Evolutionary conservation across 345 rosid genomes (phyloP).

Genomic region (Aethionema arabicum): DNA sequence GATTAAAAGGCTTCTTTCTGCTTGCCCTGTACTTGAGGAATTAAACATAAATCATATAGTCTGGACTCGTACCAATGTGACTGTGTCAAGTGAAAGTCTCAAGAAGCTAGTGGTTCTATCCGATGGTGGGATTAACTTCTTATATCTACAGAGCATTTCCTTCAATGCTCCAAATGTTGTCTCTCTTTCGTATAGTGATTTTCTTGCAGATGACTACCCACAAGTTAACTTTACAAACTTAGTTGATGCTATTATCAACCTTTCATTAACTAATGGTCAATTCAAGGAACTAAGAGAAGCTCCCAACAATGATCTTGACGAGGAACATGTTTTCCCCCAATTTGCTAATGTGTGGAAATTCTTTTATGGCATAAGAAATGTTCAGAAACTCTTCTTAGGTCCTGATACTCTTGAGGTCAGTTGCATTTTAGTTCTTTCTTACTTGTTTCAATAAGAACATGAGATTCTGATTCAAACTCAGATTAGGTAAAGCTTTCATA

Average conservation of each 20-base stretch:
- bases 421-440: too few relatives aligned
- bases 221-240: conserved; percentile 13
- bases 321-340: too few relatives aligned
- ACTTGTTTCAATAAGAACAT: background rate
- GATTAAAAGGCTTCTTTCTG: conserved; percentile 5
- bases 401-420: conserved; percentile 21
- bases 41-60: background rate
- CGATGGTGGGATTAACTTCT: background rate
- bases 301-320: too few relatives aligned
- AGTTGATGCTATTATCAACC: conserved; percentile 8
- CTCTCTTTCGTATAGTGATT: conserved; percentile 17
- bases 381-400: conserved; percentile 7
- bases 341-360: conserved; percentile 13
- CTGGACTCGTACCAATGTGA: background rate
- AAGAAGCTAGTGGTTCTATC: conserved; percentile 18
- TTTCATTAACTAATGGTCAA: background rate
- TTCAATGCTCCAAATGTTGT: conserved; percentile 28
- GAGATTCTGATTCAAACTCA: too few relatives aligned
- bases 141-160: conserved; percentile 21
- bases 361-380: conserved; percentile 19
- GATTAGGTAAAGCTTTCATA: too few relatives aligned
- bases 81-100: conserved; percentile 18
- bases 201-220: conserved; percentile 24
- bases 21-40: conserved; percentile 16
- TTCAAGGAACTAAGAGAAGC: background rate